phyloP scores from a whole-genome alignment of 176 grass and related monocot genomes.

The Triticum aestivum region IWGSC_CS_RefSeq_v2.1 NC_057803.1:531836958-531837457 shows the following conservation, averaged over 20 bases:
- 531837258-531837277: background rate
- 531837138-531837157: background rate
- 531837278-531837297: constrained; percentile 12
- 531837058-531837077: constrained; percentile 46
- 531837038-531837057: constrained; percentile 41
- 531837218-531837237: constrained; percentile 23
- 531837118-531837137: constrained; percentile 47
- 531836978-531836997: constrained; percentile 45
- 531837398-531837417: background rate
- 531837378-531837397: constrained; percentile 22
- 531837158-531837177: constrained; percentile 22
- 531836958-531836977: constrained; percentile 82
- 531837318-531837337: constrained; percentile 18
- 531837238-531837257: constrained; percentile 33
- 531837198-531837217: constrained; percentile 39
- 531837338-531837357: background rate
- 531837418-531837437: background rate
- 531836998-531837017: constrained; percentile 23
- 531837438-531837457: background rate
- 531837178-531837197: constrained; percentile 46
- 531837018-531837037: constrained; percentile 29
- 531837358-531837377: background rate
- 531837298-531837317: constrained; percentile 19
- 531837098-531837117: constrained; percentile 61
- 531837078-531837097: constrained; percentile 28